A percentile compares a stretch with the other conserved stretches of the same genome.
phyloP scores from a whole-genome alignment of 2,329 filamentous ascomycete genomes.

The Cercospora zeina region DNA sequence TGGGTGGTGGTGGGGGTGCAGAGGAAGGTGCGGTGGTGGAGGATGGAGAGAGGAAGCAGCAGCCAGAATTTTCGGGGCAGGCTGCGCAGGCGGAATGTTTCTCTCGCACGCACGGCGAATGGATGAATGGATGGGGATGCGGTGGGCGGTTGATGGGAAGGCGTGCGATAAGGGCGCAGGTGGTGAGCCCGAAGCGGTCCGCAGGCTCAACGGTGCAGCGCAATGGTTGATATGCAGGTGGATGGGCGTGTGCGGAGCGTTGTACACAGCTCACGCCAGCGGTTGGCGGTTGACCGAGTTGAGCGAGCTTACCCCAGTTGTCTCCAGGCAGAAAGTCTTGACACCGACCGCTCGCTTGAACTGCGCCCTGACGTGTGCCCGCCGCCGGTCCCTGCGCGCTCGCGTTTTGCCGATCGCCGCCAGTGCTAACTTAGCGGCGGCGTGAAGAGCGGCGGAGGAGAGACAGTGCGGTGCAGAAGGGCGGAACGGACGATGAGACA shows the following conservation, averaged over 20 bases:
- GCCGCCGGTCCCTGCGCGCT: neutral
- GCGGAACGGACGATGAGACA: neutral
- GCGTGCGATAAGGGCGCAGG: conserved; percentile 15
- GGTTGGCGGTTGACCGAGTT: conserved; percentile 9
- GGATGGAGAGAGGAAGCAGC: neutral
- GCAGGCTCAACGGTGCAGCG: conserved; percentile 14
- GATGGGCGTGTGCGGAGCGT: conserved; percentile 11
- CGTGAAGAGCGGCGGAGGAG: neutral
- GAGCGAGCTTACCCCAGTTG: conserved; percentile 16
- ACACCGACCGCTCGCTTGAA: conserved; percentile 4
- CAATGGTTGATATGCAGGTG: conserved; percentile 21
- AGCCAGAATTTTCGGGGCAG: conserved; percentile 22
- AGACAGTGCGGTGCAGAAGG: neutral
- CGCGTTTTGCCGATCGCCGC: neutral
- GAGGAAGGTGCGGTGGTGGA: conserved; percentile 11
- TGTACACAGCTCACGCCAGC: conserved; percentile 11
- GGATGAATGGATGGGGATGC: neutral
- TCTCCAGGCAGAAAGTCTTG: conserved; percentile 15
- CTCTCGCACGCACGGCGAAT: neutral
- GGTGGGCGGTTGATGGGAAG: conserved; percentile 8
- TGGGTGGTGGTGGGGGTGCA: conserved; percentile 14
- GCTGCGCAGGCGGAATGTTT: neutral
- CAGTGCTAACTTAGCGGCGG: neutral
- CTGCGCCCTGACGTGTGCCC: neutral
- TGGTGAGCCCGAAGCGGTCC: conserved; percentile 12